A percentile compares a stretch with the other conserved stretches of the same genome.
phyloP scores from a whole-genome alignment of 352 stramenopile species.

The Globisporangium splendens region DNA sequence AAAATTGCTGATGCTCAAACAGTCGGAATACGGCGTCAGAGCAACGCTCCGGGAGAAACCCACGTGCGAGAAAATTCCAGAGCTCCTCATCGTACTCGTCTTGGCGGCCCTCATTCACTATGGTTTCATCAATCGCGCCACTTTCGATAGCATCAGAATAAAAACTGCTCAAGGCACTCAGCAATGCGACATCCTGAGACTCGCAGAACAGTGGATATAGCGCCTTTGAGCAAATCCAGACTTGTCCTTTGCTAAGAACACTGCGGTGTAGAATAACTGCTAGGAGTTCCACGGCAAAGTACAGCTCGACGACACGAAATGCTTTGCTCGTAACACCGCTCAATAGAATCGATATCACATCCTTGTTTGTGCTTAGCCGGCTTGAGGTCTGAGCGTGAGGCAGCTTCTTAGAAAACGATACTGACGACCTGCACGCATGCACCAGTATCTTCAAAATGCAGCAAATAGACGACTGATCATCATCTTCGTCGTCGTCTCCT shows the following conservation, averaged over 20 bases:
- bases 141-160: conserved; percentile 62
- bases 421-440: conserved; percentile 63
- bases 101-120: conserved; percentile 17
- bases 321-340: conserved; percentile 22
- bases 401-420: conserved; percentile 58
- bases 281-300: conserved; percentile 65
- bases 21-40: conserved; percentile 43
- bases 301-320: conserved; percentile 48
- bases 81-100: conserved; percentile 28
- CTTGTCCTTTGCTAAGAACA: conserved; percentile 40
- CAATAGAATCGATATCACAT: conserved; percentile 46
- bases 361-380: conserved; percentile 20
- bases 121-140: conserved; percentile 37
- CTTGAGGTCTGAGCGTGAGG: conserved; percentile 16
- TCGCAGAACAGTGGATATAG: conserved; percentile 42
- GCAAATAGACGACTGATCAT: conserved; percentile 60
- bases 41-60: conserved; percentile 28
- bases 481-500: conserved; percentile 37
- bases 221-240: conserved; percentile 45
- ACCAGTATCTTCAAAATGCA: conserved; percentile 76
- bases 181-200: conserved; percentile 30
- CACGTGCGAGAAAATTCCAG: conserved; percentile 47
- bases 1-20: conserved; percentile 30
- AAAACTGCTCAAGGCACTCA: conserved; percentile 60
- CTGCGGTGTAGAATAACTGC: conserved; percentile 55